These are phyloP conservation scores for Ceratocystis variospora DNA, from an alignment of 2,329 filamentous ascomycete species.

Conservation along the genomic window DNA sequence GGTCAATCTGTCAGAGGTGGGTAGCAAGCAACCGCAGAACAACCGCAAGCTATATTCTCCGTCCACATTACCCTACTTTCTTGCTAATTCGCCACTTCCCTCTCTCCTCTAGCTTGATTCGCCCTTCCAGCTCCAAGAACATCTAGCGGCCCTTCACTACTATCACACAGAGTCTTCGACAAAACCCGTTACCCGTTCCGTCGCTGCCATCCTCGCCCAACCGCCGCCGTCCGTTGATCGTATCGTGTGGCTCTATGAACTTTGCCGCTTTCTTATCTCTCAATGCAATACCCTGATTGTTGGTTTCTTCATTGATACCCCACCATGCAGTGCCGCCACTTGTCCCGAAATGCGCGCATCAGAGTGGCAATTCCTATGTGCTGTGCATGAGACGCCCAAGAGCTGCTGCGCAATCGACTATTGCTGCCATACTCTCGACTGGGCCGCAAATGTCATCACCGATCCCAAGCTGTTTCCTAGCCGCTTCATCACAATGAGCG, in stretches of 20 bases:
- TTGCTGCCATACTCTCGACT: constrained; percentile 96
- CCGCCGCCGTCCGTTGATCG: constrained; percentile 72
- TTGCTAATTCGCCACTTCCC: neutral
- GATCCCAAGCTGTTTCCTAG: constrained; percentile 93
- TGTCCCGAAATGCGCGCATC: constrained; percentile 98
- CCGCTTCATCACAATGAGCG: constrained; percentile 47
- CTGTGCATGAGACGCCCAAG: constrained; percentile 92
- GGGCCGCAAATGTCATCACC: constrained; percentile 88
- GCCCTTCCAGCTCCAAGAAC: constrained; percentile 92
- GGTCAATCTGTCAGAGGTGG: constrained; percentile 68
- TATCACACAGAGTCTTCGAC: constrained; percentile 57
- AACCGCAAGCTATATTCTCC: too few relatives aligned
- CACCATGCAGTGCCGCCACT: constrained; percentile 74
- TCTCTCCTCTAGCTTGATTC: constrained; percentile 62
- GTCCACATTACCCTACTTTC: neutral
- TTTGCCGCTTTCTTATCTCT: constrained; percentile 87
- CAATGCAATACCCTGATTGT: constrained; percentile 89
- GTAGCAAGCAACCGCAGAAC: neutral
- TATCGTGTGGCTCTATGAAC: constrained; percentile 92
- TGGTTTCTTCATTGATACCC: constrained; percentile 79
- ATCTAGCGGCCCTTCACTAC: constrained; percentile 84
- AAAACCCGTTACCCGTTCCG: constrained; percentile 58
- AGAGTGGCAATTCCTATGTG: constrained; percentile 98
- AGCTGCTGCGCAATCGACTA: constrained; percentile 98
- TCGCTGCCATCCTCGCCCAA: constrained; percentile 61